phyloP scores from a whole-genome alignment of 257 asterid genomes.

The Solanum chilense region DNA sequence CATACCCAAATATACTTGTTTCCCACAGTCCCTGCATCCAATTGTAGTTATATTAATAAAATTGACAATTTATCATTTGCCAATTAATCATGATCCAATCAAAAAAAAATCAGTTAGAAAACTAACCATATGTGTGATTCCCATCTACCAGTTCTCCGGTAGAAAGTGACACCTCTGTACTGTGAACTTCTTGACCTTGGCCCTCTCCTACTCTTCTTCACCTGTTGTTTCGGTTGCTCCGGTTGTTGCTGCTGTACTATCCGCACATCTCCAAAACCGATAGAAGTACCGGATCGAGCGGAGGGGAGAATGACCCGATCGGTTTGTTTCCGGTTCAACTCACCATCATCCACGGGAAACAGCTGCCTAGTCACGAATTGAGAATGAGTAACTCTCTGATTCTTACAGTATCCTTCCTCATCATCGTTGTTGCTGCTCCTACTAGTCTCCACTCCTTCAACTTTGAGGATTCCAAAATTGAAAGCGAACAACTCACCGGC shows the following conservation, averaged over 20 bases:
- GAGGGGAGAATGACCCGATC: constrained; percentile 5
- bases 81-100: neutral
- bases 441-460: neutral
- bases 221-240: constrained; percentile 17
- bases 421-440: neutral
- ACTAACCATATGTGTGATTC: constrained; percentile 57
- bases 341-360: constrained; percentile 22
- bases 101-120: neutral
- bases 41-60: neutral
- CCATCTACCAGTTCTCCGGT: constrained; percentile 66
- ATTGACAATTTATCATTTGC: neutral
- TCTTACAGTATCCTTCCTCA: neutral
- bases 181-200: constrained; percentile 57
- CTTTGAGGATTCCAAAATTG: constrained; percentile 37
- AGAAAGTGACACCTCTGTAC: constrained; percentile 58
- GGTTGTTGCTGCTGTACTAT: constrained; percentile 10
- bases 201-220: constrained; percentile 49
- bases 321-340: neutral
- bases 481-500: constrained; percentile 13
- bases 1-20: constrained; percentile 61
- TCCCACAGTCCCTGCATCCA: constrained; percentile 60
- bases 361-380: constrained; percentile 48
- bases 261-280: neutral
- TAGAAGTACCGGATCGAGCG: neutral
- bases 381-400: neutral